Conservation (phyloP, 2,329 filamentous ascomycete species). For the Penicillium sp. region DNA sequence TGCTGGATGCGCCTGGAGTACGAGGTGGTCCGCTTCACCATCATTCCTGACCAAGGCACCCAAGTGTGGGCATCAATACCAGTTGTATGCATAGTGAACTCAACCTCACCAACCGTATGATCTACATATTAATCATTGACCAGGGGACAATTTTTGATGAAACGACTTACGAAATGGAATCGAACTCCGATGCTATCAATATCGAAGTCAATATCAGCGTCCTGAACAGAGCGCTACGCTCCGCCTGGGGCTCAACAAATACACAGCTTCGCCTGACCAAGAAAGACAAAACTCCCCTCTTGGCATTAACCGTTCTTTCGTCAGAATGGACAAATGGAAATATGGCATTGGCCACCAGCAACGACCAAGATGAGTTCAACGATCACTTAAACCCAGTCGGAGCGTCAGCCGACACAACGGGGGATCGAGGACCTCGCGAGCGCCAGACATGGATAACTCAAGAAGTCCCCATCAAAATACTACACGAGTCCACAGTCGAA, state of each 20-base stretch:
- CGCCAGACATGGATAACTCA: slow-evolving; percentile 92
- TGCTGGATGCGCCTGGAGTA: slow-evolving; percentile 89
- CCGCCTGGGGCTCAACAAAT: slow-evolving; percentile 75
- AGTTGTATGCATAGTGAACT: slow-evolving; percentile 30
- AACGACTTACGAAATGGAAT: slow-evolving; percentile 75
- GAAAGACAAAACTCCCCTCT: slow-evolving; percentile 79
- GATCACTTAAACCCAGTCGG: slow-evolving; percentile 48
- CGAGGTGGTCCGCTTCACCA: slow-evolving; percentile 85
- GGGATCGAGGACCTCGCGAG: slow-evolving; percentile 61
- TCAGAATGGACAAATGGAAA: slow-evolving; percentile 41
- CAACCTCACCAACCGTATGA: too few relatives aligned
- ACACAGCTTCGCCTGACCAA: slow-evolving; percentile 89
- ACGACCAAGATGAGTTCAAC: slow-evolving; percentile 22
- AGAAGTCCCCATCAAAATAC: slow-evolving; percentile 89
- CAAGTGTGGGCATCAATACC: slow-evolving; percentile 87
- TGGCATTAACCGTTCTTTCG: slow-evolving; percentile 86
- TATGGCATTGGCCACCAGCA: slow-evolving; percentile 57
- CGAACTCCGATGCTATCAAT: slow-evolving; percentile 91
- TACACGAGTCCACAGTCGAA: slow-evolving; percentile 80
- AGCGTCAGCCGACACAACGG: slow-evolving; percentile 13
- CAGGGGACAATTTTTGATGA: slow-evolving; percentile 82
- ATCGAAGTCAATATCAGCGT: slow-evolving; percentile 88
- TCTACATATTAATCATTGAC: not conserved
- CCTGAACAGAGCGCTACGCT: slow-evolving; percentile 87
- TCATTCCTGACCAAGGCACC: slow-evolving; percentile 89